These are phyloP conservation scores for Neonectria punicea DNA, from an alignment of 2,329 filamentous ascomycete species.

Conservation along the genomic window DNA sequence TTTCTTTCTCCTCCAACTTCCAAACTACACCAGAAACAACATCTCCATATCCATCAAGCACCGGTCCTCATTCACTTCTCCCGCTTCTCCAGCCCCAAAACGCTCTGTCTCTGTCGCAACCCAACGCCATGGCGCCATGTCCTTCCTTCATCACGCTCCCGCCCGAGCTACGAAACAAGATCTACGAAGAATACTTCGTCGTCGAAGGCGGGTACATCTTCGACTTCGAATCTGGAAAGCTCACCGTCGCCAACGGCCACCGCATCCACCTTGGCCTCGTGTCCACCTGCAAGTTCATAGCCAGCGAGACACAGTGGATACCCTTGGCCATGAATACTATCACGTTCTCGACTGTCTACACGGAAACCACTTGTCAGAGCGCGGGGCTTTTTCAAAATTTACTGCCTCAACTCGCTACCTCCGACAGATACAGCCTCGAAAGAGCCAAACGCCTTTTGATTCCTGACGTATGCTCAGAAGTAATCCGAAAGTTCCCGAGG, in stretches of 20 bases:
- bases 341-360: constrained; percentile 25
- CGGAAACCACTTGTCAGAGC: neutral
- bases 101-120: no score
- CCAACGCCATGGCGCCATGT: constrained; percentile 9
- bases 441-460: neutral
- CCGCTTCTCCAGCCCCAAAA: no score
- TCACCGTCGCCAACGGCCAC: constrained; percentile 10
- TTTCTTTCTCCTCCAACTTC: neutral
- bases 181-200: constrained; percentile 27
- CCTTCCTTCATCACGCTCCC: constrained; percentile 13
- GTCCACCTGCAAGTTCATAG: constrained; percentile 28
- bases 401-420: no score
- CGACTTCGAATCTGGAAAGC: constrained; percentile 14
- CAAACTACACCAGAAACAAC: neutral
- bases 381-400: neutral
- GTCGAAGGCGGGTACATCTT: constrained; percentile 25
- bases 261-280: constrained; percentile 29
- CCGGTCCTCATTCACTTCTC: no score
- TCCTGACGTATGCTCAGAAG: neutral
- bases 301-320: constrained; percentile 7
- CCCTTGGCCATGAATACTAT: constrained; percentile 18
- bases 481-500: neutral
- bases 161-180: constrained; percentile 24
- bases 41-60: neutral
- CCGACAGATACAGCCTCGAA: neutral